Evolutionary conservation across 306 rosid genomes (phyloP), one percentile per base, ranked within the genome.

Genomic region (Prunus salicina): DNA sequence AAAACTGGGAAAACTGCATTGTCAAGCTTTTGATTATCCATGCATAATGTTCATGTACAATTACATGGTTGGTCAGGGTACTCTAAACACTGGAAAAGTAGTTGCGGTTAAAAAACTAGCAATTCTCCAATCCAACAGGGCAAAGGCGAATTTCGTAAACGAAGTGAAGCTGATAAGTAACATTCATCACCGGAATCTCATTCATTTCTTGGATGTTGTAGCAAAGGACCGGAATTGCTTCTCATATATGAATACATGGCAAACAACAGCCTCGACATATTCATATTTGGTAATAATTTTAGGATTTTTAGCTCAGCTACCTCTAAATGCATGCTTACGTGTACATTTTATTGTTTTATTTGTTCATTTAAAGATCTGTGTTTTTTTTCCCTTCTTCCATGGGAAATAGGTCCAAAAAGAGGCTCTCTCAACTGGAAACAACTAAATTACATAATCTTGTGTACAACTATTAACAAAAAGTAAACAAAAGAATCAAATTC

Each of bases 161-260:
- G 97, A 91, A 3, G 30, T 28, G 30, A 28, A 28, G 30, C 30
- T 28, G 30, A 28, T 28, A 2, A 28, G 30, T 28, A 76, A 91
- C 72, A 92, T 88, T 68, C 94, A 89, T 80, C 94, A 89, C 38
- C 67, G 89, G 49, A 89, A 91, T 77, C 84, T 89, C 0, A 84
- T 88, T 73, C 81, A 88, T 20, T 91, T 64, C 89, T 91, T n/a
- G 97, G 94, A 53, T 89, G 92, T 64, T 89, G 11, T 87, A 75
- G 86, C 89, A 82, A 91, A 76, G 97, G 91, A 32, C 86, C 69
- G 41, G 85, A 89, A 32, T 81, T 89, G 74, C 87, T 91, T 77
- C 92, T 91, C 60, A 89, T 91, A 52, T 89, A 84, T 67, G 91
- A 91, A 55, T 89, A 79, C 88, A 91, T 87, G 91, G 76, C 86